Evolutionary conservation across 2,329 filamentous ascomycete species (phyloP), one percentile per base, ranked within the genome.

Genomic region (Raffaelea ambrosiae): DNA sequence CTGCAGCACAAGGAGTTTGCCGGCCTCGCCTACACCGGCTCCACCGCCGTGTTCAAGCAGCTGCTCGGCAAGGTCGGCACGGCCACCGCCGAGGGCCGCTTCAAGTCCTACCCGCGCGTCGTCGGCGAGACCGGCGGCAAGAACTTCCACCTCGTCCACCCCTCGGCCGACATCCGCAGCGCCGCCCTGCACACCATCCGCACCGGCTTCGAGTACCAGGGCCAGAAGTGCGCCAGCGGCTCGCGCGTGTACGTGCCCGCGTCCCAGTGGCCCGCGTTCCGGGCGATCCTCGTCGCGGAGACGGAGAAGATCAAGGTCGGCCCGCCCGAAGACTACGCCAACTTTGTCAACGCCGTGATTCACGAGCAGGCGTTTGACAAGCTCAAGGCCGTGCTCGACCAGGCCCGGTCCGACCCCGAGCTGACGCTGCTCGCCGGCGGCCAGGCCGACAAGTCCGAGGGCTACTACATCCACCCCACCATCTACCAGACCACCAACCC

Each of bases 21-120:
- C 11, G 84, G 86, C 18, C 79, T 96, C n/a, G 88, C 95, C 72
- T 96, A 90, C 73, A 96, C 89, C 1, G 90, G 90, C 51, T 91
- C 85, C 69, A 95, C 90, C 0, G 80, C 81, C 43, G 87, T 96
- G 31, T 96, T 96, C 81, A 83, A 88, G 52, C 81, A 81, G 59
- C 73, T 96, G 13, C 95, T 93, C 63, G 87, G 87, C 18, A 79
- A 87, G 63, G 95, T 96, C 58, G 86, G 87, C 9, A 72, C 76
- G 52, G 86, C 86, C 35, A 83, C 94, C 20, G 85, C 85, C 4
- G 81, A 89, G 59, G 87, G 85, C 53, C 84, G 80, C 51, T 96
- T 94, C 70, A 74, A 75, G 54, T 81, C 84, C 57, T 96, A 95
- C 55, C 71, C 71, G 1, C 59, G 69, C 3, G 60, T 74, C 36